Evolutionary conservation across 1,284 basidiomycete species (phyloP), one percentile per base, ranked within the genome.

Genomic region (Cryptococcus sp.): DNA sequence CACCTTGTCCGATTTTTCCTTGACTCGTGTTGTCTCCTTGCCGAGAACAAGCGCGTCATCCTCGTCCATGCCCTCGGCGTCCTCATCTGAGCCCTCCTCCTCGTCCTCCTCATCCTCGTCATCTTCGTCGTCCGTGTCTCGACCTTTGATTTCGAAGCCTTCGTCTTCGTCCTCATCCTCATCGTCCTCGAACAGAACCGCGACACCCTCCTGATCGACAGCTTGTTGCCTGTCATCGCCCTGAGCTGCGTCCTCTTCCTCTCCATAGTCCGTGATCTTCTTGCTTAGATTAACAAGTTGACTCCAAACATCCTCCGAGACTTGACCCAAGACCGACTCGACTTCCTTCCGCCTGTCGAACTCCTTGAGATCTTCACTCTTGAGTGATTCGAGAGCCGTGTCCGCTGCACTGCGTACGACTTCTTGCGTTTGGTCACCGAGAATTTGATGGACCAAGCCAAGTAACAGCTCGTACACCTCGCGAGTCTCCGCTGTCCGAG

Each of bases 311-410:
- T 97, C 94, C 69, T 85, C 86, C 13, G 85, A 79, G 13, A 96
- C 74, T 0, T 83, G 64, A 3, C 61, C 56, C 3, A 95, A 74
- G 50, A 98, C 84, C 15, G 87, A 86, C 78, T 97, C 89, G 31
- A 95, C 86, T 72, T 97, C 93, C 80, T 88, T 91, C 80, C 97
- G 96, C 84, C 95, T 95, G 83, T 99, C 96, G 71, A 97, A 92
- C 77, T 99, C 95, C 80, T 94, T 96, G 81, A 94, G 77, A 61
- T 84, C 82, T 65, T 96, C 93, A 71, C 87, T 89, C 81, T 98
- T 99, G 70, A 99, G 84, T 4, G 86, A 85, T 80, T 96, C 93
- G 51, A 99, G 82, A 0, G 94, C 88, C 0, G 86, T 86, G 78
- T 99, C 95, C 17, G 96, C 89, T 5, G 96, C 96, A 63, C 90